Percentiles rank a stretch among this genome's conserved stretches.
Conservation (phyloP, 2,329 filamentous ascomycete genomes). For the Alternaria arbusti region DNA sequence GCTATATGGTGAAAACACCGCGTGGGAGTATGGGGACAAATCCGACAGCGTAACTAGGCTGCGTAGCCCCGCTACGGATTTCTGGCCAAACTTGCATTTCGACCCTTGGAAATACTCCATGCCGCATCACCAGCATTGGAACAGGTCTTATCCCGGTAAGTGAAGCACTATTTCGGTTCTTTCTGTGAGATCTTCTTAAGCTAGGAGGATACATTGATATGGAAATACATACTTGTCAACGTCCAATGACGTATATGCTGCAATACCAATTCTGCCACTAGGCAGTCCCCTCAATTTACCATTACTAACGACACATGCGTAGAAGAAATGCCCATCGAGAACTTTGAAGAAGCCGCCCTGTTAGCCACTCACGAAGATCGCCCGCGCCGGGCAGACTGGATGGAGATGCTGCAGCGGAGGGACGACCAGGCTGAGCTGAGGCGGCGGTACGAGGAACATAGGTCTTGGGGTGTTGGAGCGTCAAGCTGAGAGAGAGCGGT, state of each 20-base stretch:
- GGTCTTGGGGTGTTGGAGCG: neutral
- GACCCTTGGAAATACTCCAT: neutral
- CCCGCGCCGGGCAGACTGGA: neutral
- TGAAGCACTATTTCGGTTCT: neutral
- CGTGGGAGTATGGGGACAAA: neutral
- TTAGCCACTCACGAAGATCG: neutral
- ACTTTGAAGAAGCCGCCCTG: neutral
- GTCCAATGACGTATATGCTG: neutral
- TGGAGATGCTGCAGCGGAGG: neutral
- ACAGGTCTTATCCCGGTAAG: neutral
- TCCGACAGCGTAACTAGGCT: neutral
- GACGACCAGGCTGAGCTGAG: neutral
- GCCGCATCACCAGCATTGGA: neutral
- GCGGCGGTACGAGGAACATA: neutral
- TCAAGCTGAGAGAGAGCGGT: neutral
- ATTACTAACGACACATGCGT: neutral
- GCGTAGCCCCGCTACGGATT: slow-evolving; percentile 1
- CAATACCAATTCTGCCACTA: neutral
- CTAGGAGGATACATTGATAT: neutral
- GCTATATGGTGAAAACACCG: slow-evolving; percentile 2
- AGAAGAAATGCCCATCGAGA: neutral
- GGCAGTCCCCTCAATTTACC: neutral
- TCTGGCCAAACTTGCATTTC: slow-evolving; percentile 5
- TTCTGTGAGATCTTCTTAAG: neutral
- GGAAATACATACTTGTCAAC: neutral